These are phyloP conservation scores for Gamsiella multidivaricata DNA, from an alignment of 192 early-diverging fungal genomes.

Conservation along the genomic window DNA sequence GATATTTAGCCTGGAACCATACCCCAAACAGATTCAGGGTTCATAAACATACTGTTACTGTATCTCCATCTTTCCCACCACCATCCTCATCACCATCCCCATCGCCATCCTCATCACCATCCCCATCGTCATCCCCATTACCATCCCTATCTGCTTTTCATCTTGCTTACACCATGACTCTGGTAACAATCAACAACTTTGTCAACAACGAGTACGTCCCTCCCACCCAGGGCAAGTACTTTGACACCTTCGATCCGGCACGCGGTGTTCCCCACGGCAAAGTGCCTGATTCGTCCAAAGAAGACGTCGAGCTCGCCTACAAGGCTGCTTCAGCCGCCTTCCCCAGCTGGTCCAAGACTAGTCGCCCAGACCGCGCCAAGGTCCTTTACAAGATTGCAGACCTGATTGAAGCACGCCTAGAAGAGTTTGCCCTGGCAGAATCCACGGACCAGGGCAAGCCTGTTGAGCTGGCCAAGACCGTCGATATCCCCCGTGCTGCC, in stretches of 20 bases:
- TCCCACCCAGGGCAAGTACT: slow-evolving; percentile 59
- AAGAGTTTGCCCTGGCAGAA: slow-evolving; percentile 74
- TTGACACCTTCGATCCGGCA: slow-evolving; percentile 69
- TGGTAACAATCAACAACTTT: slow-evolving; percentile 62
- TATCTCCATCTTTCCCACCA: no score
- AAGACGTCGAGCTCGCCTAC: slow-evolving; percentile 72
- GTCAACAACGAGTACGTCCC: slow-evolving; percentile 65
- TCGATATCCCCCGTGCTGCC: slow-evolving; percentile 73
- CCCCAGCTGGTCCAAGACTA: slow-evolving; percentile 67
- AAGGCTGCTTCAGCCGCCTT: slow-evolving; percentile 71
- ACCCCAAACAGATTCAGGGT: no score
- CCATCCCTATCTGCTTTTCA: not conserved
- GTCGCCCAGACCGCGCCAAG: slow-evolving; percentile 56
- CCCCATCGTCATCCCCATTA: not conserved
- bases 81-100: not conserved
- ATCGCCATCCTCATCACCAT: not conserved
- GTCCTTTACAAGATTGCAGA: slow-evolving; percentile 69
- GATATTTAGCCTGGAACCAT: no score
- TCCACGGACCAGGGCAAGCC: slow-evolving; percentile 81
- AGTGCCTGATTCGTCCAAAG: slow-evolving; percentile 65
- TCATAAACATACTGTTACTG: no score
- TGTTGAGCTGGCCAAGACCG: slow-evolving; percentile 61
- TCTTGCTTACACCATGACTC: slow-evolving; percentile 5
- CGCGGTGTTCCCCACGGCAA: slow-evolving; percentile 58
- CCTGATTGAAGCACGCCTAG: slow-evolving; percentile 57